Base-by-base conservation (phyloP, 1,284 basidiomycete genomes). In the Inonotus hispidus region DNA sequence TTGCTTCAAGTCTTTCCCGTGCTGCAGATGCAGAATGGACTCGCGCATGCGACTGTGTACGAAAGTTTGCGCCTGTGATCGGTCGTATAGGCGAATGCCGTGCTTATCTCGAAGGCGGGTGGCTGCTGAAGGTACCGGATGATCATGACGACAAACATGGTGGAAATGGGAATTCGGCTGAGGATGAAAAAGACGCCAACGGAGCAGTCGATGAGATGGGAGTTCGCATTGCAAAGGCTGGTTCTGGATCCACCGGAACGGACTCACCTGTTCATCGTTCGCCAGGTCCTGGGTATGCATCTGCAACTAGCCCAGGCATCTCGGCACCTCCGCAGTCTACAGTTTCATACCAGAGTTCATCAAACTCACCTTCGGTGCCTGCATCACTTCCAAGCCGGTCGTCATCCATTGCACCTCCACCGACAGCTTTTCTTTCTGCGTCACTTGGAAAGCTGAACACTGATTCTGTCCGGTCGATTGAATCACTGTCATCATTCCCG, bases 21-120 rank as follows among this genome's bases (percentile, higher is more conserved):
- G 74, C 91, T 16, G 88, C 88, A 1, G 89, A 92, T 63, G 83
- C 84, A 1, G 87, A 90, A 73, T 92, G 90, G 89, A 68, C 80
- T 37, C 82, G 83, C 39, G 75, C 81, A n/a, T 88, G 85, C 65
- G 89, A 91, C 73, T 77, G 77, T 25, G 80, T 91, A 21, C 80
- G 88, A 37, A 77, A 82, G 7, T 82, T 82, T 67, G 80, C 85
- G 16, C 82, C 86, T 0, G 79, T 79, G 6, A 77, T 92, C 35
- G 90, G 88, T 1, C 77, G 76, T 23, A 75, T 92, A 6, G 86
- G 84, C 6, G 82, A 90, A 75, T 90, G 84, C 82, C 78, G 82
- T 49, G 76, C 83, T 2, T 72, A 88, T 6, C 90, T 89, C 66
- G 89, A 92, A 72, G 88, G 85, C 8, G 82, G 82, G 13, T 92